Conservation (phyloP, 1,284 basidiomycete species). For the Tilletia horrida region DNA sequence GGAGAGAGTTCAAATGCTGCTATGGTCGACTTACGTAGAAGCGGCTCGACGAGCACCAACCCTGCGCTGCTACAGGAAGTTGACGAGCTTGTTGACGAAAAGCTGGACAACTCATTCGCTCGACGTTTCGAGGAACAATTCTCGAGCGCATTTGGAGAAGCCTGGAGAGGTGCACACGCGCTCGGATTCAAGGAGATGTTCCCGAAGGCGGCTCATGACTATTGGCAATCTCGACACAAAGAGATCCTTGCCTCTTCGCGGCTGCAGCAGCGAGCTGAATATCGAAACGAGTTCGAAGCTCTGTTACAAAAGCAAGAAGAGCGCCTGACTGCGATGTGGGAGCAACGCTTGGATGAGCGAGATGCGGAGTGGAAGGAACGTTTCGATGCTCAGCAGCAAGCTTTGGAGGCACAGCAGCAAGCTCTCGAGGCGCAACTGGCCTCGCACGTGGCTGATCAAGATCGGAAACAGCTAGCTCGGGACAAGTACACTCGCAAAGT, state of each 20-base stretch:
- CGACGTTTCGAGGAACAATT: background rate
- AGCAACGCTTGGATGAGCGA: too few relatives aligned
- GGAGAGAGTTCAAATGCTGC: background rate
- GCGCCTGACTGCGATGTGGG: too few relatives aligned
- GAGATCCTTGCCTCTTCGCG: background rate
- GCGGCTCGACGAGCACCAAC: background rate
- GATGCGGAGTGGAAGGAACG: too few relatives aligned
- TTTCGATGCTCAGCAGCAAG: too few relatives aligned
- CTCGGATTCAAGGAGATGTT: background rate
- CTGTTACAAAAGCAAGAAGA: too few relatives aligned
- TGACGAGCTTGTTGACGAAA: background rate
- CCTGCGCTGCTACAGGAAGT: background rate
- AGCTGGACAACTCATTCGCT: background rate
- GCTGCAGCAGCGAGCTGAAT: too few relatives aligned
- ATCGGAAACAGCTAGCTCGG: conserved; percentile 2
- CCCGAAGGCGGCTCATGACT: background rate
- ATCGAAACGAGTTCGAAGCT: too few relatives aligned
- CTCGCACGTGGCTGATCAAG: background rate
- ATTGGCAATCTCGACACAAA: background rate
- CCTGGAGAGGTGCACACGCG: background rate
- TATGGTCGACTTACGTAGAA: background rate
- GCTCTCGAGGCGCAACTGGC: too few relatives aligned
- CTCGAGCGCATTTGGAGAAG: background rate
- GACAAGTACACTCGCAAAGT: background rate
- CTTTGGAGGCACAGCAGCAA: too few relatives aligned